Percentiles rank a stretch among this genome's conserved stretches.
phyloP scores from a whole-genome alignment of 371 early-diverging fungal species.

The Mucor irregularis region DNA sequence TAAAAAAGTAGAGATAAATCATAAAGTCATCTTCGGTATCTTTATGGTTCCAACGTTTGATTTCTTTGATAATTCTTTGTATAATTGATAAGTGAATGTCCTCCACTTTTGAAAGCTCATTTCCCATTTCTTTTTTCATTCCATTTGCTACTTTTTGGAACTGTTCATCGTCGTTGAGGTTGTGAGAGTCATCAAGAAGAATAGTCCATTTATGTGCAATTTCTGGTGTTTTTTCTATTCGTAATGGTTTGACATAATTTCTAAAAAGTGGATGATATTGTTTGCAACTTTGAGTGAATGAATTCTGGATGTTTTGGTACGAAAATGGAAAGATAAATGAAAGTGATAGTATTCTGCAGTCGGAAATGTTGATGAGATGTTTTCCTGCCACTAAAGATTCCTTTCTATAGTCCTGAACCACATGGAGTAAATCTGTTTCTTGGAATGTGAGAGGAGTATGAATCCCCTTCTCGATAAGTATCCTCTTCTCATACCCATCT shows the following conservation, averaged over 20 bases:
- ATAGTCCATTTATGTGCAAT: background rate
- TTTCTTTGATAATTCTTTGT: background rate
- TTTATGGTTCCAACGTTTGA: background rate
- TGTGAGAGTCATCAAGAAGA: background rate
- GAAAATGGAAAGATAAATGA: slow-evolving; percentile 3
- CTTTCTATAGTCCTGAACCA: background rate
- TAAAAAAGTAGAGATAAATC: background rate
- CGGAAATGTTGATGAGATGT: background rate
- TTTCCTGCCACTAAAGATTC: background rate
- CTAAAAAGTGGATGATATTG: background rate
- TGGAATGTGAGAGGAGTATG: background rate
- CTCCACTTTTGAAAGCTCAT: background rate
- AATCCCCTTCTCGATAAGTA: background rate
- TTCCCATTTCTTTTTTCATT: background rate
- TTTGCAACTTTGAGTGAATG: background rate
- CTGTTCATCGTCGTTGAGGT: background rate
- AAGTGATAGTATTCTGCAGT: background rate
- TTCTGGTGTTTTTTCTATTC: background rate
- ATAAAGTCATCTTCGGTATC: background rate
- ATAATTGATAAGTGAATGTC: background rate
- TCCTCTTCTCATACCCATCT: background rate
- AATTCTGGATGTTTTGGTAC: background rate
- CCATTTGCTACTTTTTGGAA: background rate
- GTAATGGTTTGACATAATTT: background rate
- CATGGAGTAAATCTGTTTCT: background rate